phyloP scores from a whole-genome alignment of 257 asterid genomes.

The Nicotiana noctiflora region DNA sequence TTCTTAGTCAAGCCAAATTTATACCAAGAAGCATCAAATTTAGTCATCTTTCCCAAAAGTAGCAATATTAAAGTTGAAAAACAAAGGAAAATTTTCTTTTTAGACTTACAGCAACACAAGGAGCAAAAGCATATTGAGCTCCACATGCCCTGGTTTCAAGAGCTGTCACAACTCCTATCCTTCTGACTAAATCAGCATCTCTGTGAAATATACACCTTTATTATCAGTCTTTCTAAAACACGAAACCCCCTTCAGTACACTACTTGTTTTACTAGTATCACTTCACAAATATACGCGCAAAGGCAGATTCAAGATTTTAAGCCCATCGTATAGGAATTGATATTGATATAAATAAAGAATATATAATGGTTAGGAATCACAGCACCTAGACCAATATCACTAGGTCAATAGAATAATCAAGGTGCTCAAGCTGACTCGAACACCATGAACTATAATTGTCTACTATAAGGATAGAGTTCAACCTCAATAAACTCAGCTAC shows the following conservation, averaged over 20 bases:
- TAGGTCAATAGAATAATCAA: too few relatives aligned
- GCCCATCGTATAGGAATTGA: background rate
- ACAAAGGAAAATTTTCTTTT: background rate
- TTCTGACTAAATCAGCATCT: conserved; percentile 62
- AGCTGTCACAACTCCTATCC: conserved; percentile 87
- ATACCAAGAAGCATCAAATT: background rate
- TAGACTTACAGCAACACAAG: conserved; percentile 93
- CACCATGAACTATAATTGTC: background rate
- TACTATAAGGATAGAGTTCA: too few relatives aligned
- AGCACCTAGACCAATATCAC: too few relatives aligned
- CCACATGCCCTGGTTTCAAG: conserved; percentile 96
- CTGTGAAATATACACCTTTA: conserved; percentile 20
- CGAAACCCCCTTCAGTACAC: background rate
- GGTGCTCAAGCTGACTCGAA: too few relatives aligned
- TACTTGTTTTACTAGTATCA: background rate
- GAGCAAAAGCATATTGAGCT: conserved; percentile 84
- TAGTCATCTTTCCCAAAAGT: background rate
- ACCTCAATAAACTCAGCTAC: background rate
- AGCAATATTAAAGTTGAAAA: background rate
- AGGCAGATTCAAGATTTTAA: background rate
- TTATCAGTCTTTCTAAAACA: background rate
- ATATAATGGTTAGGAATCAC: background rate
- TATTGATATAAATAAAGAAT: background rate
- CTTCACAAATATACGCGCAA: background rate
- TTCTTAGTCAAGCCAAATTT: background rate